phyloP scores from a whole-genome alignment of 345 rosid genomes.

The Salix purpurea region DNA sequence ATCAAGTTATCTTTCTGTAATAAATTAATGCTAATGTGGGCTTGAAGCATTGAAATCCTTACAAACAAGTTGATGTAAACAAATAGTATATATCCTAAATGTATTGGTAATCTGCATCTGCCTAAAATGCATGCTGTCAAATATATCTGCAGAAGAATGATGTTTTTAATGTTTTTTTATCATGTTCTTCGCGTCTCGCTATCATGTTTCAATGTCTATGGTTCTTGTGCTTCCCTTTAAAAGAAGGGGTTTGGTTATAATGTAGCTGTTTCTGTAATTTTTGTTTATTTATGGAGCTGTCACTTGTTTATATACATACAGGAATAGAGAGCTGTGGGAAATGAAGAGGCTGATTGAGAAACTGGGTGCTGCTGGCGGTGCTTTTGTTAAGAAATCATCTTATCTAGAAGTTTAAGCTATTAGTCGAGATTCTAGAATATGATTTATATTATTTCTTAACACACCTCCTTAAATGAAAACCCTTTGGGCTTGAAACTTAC shows the following conservation, averaged over 20 bases:
- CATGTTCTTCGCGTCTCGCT: not conserved
- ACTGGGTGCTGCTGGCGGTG: not conserved
- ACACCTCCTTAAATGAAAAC: fast-evolving
- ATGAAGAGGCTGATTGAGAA: not conserved
- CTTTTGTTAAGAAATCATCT: too few relatives aligned
- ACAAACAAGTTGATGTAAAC: too few relatives aligned
- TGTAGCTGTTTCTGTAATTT: not conserved
- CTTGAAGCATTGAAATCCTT: not conserved
- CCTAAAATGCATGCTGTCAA: not conserved
- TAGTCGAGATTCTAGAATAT: too few relatives aligned
- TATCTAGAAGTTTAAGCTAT: too few relatives aligned
- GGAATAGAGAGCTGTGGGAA: not conserved
- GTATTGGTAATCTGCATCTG: not conserved
- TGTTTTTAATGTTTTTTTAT: not conserved
- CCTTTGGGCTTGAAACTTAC: fast-evolving
- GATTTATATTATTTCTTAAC: too few relatives aligned
- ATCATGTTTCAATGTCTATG: not conserved
- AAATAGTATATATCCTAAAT: not conserved
- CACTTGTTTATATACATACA: not conserved
- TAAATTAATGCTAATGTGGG: not conserved
- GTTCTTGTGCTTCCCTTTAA: not conserved
- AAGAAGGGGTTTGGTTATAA: not conserved
- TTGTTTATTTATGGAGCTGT: not conserved
- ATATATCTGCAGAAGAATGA: not conserved
- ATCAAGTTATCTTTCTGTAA: not conserved